Conservation (phyloP, 495 filamentous ascomycete genomes). For the Hypoxylon crocopeplum region DNA sequence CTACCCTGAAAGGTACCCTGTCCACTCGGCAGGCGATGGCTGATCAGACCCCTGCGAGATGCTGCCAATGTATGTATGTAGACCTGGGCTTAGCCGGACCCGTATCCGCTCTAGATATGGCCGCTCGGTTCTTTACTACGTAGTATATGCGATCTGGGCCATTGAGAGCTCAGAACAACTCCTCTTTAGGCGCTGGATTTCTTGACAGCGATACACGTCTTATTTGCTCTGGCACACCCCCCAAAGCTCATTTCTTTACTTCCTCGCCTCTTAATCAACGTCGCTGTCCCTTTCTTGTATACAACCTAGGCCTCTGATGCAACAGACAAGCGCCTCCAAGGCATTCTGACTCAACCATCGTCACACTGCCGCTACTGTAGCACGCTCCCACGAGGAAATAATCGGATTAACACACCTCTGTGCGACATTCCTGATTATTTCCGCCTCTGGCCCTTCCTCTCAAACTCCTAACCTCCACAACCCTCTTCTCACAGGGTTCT, state of each 20-base stretch:
- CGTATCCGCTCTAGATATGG: slow-evolving; percentile 48
- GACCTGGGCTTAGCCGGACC: slow-evolving; percentile 46
- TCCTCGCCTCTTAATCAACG: slow-evolving; percentile 44
- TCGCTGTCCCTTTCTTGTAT: slow-evolving; percentile 41
- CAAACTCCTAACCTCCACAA: slow-evolving; percentile 39
- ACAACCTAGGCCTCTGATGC: slow-evolving; percentile 39
- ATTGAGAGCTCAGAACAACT: slow-evolving; percentile 47
- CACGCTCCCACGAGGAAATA: slow-evolving; percentile 42
- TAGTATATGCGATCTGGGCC: slow-evolving; percentile 44
- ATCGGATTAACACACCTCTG: slow-evolving; percentile 36
- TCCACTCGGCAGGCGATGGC: slow-evolving; percentile 43
- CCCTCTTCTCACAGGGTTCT: slow-evolving; percentile 8
- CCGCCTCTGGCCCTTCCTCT: slow-evolving; percentile 26
- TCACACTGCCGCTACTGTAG: slow-evolving; percentile 41
- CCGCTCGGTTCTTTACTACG: slow-evolving; percentile 45
- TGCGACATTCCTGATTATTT: slow-evolving; percentile 31
- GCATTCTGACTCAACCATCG: slow-evolving; percentile 39
- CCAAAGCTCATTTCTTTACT: slow-evolving; percentile 42
- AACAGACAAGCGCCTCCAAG: slow-evolving; percentile 36
- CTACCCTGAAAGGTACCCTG: slow-evolving; percentile 44
- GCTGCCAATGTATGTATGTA: slow-evolving; percentile 38
- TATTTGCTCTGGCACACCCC: slow-evolving; percentile 45
- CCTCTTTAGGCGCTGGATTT: slow-evolving; percentile 45
- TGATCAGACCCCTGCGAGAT: slow-evolving; percentile 45
- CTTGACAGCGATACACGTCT: slow-evolving; percentile 44